phyloP scores from a whole-genome alignment of 768 basidiomycete species.

The Boletellus emodensis region DNA sequence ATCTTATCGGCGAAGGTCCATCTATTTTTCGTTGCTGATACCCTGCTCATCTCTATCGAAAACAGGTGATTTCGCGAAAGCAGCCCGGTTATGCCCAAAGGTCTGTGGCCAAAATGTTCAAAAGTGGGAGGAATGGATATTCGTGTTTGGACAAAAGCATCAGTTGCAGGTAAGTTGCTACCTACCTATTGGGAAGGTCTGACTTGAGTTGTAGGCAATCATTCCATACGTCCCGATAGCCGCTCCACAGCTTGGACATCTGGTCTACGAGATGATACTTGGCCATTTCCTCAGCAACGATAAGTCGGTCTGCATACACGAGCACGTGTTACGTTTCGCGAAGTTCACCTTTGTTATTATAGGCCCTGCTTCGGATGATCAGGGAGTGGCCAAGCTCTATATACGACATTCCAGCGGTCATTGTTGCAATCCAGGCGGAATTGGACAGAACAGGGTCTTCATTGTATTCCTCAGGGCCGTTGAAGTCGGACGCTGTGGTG shows the following conservation, averaged over 20 bases:
- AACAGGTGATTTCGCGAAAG: conserved; percentile 64
- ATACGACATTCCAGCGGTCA: conserved; percentile 83
- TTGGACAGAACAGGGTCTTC: conserved; percentile 60
- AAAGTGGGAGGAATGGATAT: conserved; percentile 97
- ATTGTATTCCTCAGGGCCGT: conserved; percentile 40
- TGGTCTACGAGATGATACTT: conserved; percentile 95
- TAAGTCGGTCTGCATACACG: conserved; percentile 45
- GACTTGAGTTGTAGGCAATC: conserved; percentile 52
- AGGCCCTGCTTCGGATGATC: conserved; percentile 77
- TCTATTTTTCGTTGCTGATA: not conserved
- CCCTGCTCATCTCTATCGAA: not conserved
- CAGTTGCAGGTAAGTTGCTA: conserved; percentile 62
- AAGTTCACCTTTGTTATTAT: not conserved
- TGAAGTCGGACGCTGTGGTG: conserved; percentile 47
- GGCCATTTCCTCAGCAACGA: conserved; percentile 82
- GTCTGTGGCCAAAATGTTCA: conserved; percentile 77
- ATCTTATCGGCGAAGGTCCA: conserved; percentile 78
- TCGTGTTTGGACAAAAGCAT: conserved; percentile 76
- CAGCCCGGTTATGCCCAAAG: conserved; percentile 78
- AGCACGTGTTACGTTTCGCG: not conserved
- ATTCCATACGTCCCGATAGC: conserved; percentile 88
- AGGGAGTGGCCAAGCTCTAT: conserved; percentile 88
- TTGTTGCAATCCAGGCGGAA: conserved; percentile 83
- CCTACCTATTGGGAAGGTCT: not conserved
- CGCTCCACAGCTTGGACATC: conserved; percentile 69